These are phyloP conservation scores for Vicia sativa DNA, from an alignment of 306 rosid genomes.

Conservation along the genomic window DNA sequence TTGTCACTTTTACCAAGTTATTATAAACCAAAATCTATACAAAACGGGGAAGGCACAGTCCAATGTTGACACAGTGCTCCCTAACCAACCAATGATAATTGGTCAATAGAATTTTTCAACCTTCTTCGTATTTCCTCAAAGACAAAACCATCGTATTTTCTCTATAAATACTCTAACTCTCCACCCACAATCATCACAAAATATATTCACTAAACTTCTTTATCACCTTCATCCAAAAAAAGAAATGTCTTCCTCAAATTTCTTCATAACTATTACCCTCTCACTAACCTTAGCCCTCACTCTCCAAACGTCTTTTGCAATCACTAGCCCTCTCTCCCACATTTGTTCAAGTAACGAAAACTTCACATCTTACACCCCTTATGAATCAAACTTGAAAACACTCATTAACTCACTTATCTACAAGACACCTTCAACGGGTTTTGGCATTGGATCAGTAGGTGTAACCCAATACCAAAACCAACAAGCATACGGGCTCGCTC, in stretches of 20 bases:
- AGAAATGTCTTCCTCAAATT: conserved; percentile 37
- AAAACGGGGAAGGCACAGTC: conserved; percentile 9
- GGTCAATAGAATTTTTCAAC: conserved; percentile 32
- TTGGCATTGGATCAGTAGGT: conserved; percentile 29
- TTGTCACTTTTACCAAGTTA: background rate
- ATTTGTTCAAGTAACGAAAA: conserved; percentile 49
- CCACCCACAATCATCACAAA: background rate
- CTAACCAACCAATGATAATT: background rate
- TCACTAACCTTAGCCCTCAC: conserved; percentile 28
- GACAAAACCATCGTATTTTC: background rate
- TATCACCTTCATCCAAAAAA: conserved; percentile 34
- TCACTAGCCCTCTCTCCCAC: conserved; percentile 42
- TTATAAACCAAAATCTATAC: background rate
- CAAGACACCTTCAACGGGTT: conserved; percentile 49
- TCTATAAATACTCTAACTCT: conserved; percentile 28
- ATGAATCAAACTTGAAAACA: conserved; percentile 26
- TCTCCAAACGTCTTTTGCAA: conserved; percentile 43
- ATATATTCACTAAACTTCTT: no score
- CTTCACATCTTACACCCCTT: conserved; percentile 44
- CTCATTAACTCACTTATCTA: conserved; percentile 26
- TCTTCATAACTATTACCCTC: background rate
- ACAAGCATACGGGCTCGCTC: conserved; percentile 39
- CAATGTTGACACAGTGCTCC: conserved; percentile 23
- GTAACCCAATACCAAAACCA: background rate
- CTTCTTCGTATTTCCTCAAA: background rate